These are phyloP conservation scores for Monoraphidium neglectum DNA, from an alignment of 139 green algal species.

Conservation along the genomic window DNA sequence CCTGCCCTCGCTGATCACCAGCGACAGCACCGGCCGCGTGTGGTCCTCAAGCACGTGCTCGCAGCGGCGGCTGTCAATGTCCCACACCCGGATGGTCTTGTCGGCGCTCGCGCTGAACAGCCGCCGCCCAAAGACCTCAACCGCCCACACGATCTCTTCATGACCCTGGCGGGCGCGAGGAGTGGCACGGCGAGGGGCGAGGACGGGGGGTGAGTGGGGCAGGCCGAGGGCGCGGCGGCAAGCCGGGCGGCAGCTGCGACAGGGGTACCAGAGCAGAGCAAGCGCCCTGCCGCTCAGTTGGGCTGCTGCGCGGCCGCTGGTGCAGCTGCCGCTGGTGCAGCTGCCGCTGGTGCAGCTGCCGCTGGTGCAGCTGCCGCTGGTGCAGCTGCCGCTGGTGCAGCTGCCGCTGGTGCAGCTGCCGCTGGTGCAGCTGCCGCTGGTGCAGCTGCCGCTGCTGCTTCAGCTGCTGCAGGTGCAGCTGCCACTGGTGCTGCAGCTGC, in stretches of 20 bases:
- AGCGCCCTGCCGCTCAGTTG: too few species aligned
- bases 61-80: constrained; percentile 67
- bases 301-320: too few species aligned
- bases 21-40: constrained; percentile 85
- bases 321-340: too few species aligned
- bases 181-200: too few species aligned
- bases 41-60: constrained; percentile 90
- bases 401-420: neutral
- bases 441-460: neutral
- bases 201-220: neutral
- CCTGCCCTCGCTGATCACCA: constrained; percentile 74
- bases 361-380: too few species aligned
- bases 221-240: neutral
- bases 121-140: constrained; percentile 71
- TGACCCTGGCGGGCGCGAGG: constrained; percentile 67
- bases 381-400: neutral
- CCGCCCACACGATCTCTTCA: constrained; percentile 95
- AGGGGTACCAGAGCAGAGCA: neutral
- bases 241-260: neutral
- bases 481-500: too few species aligned
- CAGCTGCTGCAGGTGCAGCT: neutral
- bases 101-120: constrained; percentile 91
- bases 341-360: too few species aligned
- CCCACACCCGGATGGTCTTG: constrained; percentile 93
- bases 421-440: neutral